Base-by-base conservation (phyloP, 768 basidiomycete genomes). In the Pleurotus cornucopiae region DNA sequence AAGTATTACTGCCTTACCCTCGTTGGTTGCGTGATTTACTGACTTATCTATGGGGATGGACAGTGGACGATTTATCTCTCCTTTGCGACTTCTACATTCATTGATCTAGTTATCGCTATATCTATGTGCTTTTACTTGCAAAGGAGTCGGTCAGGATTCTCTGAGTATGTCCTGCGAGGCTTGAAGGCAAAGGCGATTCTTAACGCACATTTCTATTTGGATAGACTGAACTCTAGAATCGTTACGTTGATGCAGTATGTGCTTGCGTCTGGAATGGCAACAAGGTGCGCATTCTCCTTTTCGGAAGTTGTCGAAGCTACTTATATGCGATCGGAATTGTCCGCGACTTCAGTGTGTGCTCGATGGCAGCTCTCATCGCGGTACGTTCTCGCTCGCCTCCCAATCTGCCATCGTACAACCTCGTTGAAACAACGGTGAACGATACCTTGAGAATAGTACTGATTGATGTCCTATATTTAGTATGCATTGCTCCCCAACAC, bases 21-120 rank as follows among this genome's bases (percentile, higher is more conserved):
- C 16, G 12, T 6, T 14, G 5, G 6, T 44, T 21, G 25, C 20
- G 9, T 25, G 14, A 13, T 13, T 44, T 13, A 13, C 9, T 21
- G n/a, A 44, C n/a, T 44, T 9, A n/a, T 44, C 5, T 7, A 44
- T 5, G 20, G n/a, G 41, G n/a, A 21, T 23, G 16, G 58, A 12
- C 40, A 68, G 67, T 69, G 68, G 66, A 62, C 58, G 7, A 56
- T 69, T 12, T 65, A 64, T 38, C 46, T 62, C 6, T 62, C 66
- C 18, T 65, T 66, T 53, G 53, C 58, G 12, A 59, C 60, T 43
- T 54, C 63, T 7, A 66, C 68, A 2, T 49, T 20, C 2, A 62
- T 66, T 41, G 66, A 69, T 41, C 25, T 66, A 21, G 60, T 62
- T 5, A 64, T 69, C 49, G 64, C 66, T 9, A 56, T 46, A 4